Percentiles rank a stretch among this genome's conserved stretches.
Evolutionary conservation across 1,139 yeast genomes (phyloP).

Genomic region (Trichomonascaceae sp.): DNA sequence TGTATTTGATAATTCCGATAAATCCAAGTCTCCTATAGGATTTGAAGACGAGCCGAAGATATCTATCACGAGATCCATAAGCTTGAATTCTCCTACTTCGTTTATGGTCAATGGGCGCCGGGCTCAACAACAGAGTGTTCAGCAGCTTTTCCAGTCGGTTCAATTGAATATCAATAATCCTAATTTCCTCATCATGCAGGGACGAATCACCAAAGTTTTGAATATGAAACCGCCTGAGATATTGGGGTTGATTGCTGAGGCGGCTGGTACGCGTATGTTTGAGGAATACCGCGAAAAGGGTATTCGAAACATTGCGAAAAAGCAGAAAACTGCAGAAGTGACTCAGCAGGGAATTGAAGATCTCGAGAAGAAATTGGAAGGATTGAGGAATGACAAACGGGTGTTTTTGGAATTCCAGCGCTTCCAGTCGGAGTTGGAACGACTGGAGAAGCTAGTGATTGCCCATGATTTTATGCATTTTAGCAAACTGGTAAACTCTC

Average conservation of each 20-base stretch:
- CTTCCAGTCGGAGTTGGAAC: constrained; percentile 74
- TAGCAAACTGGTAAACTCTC: constrained; percentile 28
- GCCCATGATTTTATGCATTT: constrained; percentile 65
- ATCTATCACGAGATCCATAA: constrained; percentile 87
- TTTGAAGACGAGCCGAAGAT: constrained; percentile 75
- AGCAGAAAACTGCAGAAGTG: constrained; percentile 80
- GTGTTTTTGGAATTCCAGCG: constrained; percentile 81
- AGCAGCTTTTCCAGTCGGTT: constrained; percentile 86
- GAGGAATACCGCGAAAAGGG: constrained; percentile 93
- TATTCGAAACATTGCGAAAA: constrained; percentile 82
- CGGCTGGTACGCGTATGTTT: constrained; percentile 95
- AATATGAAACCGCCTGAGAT: constrained; percentile 94
- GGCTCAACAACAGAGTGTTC: constrained; percentile 91
- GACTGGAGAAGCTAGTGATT: constrained; percentile 61
- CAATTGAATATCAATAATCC: constrained; percentile 96
- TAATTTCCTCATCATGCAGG: constrained; percentile 96
- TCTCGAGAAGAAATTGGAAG: constrained; percentile 87
- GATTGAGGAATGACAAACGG: constrained; percentile 73
- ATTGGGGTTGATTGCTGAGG: constrained; percentile 88
- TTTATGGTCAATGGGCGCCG: constrained; percentile 93
- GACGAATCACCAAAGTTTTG: constrained; percentile 91
- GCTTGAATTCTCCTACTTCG: constrained; percentile 87
- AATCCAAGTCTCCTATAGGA: constrained; percentile 75
- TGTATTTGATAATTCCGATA: constrained; percentile 82
- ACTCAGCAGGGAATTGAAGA: constrained; percentile 70